Base-by-base conservation (phyloP, 495 filamentous ascomycete species). In the Xylaria intraflava region DNA sequence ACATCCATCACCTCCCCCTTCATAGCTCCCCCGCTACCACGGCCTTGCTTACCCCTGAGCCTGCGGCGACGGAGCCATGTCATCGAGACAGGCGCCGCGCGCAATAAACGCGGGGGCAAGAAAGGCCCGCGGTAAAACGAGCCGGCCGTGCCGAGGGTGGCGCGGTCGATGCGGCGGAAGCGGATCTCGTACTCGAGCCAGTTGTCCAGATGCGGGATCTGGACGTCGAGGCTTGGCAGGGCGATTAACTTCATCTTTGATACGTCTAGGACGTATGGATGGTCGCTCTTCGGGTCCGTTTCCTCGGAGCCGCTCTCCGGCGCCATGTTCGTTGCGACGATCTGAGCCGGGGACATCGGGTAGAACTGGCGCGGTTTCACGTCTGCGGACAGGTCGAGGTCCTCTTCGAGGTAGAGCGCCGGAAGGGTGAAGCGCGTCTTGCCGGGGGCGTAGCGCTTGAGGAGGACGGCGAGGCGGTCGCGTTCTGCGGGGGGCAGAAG, bases 391-490 rank as follows among this genome's bases (percentile, higher is more conserved):
- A 69, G 6, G 14, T 65, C 45, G 6, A 69, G 20, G 8, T 70
- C 53, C 9, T 61, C 49, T 14, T 61, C 57, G 7, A 65, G 58
- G 44, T 76, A 77, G 2, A 81, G 51, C 1, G 68, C 77, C 0
- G 81, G 81, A 6, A 84, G 56, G 0, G 81, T 81, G 49, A 66
- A 83, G 14, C 81, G 65, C 9, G 77, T 64, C 47, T 78, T 77
- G 0, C 68, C 78, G 1, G 79, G 80, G 0, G 78, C 80, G 29
- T 69, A 67, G 0, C 55, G 51, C 39, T 64, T 68, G 6, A 83
- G 64, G 20, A 71, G 20, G 1, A 53, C 30, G 3, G 59, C 55
- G 0, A 79, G 63, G 4, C 55, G 59, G 19, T 65, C 55, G 12
- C 48, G 50, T 20, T 58, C 46, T 1, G 60, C 59, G n/a, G 60